Evolutionary conservation across 2,329 filamentous ascomycete species (phyloP), one percentile per base, ranked within the genome.

Genomic region (Dothistroma septosporum): DNA sequence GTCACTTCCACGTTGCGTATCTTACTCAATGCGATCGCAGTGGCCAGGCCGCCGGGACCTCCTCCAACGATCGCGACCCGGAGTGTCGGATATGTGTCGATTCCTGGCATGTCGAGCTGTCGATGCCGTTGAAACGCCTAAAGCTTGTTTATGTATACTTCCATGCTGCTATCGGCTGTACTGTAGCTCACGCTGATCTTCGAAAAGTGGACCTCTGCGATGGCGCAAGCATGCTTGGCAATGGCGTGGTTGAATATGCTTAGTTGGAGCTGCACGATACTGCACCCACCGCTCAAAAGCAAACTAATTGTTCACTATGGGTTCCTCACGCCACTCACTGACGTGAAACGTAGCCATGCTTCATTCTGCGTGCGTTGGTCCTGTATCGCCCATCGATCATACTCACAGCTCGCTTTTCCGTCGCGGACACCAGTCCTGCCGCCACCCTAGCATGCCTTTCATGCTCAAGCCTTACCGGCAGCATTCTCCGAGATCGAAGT

Each of bases 1-100:
- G 69, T 74, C 2, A 79, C 74, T 19, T 77, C 67, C 9, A 82
- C 69, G 41, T 78, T 75, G 0, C 76, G 74, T 1, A 80, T 65
- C 44, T 73, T 66, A 0, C 75, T 77, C 0, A 82, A 68, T 1
- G 77, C 78, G 53, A 82, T 80, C 3, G 78, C 79, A 28, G 57
- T 59, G 22, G 52, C 52, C 11, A 55, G 67, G 9, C 77, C 74
- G 4, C 72, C 75, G 0, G 75, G 74, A 12, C 75, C 75, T 6
- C 11, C 53, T n/a, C 33, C 53, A 46, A 55, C 32, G 16, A 55
- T 55, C 35, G 53, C 53, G 2, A 55, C 53, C 16, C n/a, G 33
- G 16, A 55, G 53, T 22, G 19, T 52, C 14, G n/a, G 48, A n/a
- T 6, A 32, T 28, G n/a, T 52, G 16, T 52, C 22, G 48, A 24